These are phyloP conservation scores for Coelastrella sp. DNA, from an alignment of 139 green algal genomes.

Conservation along the genomic window DNA sequence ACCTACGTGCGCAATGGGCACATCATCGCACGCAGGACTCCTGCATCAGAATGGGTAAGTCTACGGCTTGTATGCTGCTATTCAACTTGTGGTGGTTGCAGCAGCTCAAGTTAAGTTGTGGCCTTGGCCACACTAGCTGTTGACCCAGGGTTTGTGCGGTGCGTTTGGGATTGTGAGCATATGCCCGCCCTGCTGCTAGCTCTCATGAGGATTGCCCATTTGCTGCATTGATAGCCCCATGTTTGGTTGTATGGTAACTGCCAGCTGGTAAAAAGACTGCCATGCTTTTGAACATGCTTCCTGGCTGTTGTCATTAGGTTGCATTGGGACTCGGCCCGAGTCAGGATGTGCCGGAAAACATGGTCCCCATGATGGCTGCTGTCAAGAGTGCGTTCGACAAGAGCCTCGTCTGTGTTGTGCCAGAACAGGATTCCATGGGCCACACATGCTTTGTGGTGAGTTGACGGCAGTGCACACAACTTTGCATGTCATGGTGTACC, in stretches of 20 bases:
- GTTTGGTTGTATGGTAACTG: too few relatives aligned
- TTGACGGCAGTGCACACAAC: background rate
- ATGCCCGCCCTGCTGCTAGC: background rate
- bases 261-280: too few relatives aligned
- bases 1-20: background rate
- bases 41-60: background rate
- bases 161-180: background rate
- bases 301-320: background rate
- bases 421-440: background rate
- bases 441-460: background rate
- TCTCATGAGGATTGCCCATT: background rate
- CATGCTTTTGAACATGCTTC: background rate
- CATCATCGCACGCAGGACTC: background rate
- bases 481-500: background rate
- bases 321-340: background rate
- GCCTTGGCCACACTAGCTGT: background rate
- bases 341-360: background rate
- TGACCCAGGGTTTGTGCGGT: background rate
- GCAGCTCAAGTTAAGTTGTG: too few relatives aligned
- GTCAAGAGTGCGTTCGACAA: background rate
- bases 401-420: background rate
- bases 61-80: background rate
- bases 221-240: background rate
- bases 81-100: background rate
- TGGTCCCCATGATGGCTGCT: constrained; percentile 23